Conservation (phyloP, 2,329 filamentous ascomycete species). For the Bipolaris zeicola region DNA sequence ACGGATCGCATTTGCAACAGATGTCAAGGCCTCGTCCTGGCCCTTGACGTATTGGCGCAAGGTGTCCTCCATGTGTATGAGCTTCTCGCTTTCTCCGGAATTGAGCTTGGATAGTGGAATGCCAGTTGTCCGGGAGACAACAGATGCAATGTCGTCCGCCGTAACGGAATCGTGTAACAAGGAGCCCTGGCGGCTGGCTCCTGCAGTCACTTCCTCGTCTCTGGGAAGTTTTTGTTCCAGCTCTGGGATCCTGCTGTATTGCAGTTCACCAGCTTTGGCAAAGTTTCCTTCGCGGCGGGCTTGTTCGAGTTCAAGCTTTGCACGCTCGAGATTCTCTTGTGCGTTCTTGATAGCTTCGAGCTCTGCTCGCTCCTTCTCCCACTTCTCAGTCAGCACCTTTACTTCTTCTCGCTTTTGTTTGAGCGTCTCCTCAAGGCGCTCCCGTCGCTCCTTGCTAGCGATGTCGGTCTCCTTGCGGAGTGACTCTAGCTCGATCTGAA, state of each 20-base stretch:
- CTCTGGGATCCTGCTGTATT: slow-evolving; percentile 83
- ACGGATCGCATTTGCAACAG: slow-evolving; percentile 89
- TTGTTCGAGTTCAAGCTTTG: slow-evolving; percentile 81
- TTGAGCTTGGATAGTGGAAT: slow-evolving; percentile 94
- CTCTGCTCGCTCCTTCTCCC: slow-evolving; percentile 87
- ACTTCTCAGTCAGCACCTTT: slow-evolving; percentile 74
- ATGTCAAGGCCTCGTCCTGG: slow-evolving; percentile 90
- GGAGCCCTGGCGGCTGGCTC: slow-evolving; percentile 53
- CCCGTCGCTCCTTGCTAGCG: slow-evolving; percentile 82
- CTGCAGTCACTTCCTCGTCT: slow-evolving; percentile 60
- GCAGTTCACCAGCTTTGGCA: slow-evolving; percentile 84
- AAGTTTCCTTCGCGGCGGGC: slow-evolving; percentile 90
- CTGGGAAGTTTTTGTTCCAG: slow-evolving; percentile 80
- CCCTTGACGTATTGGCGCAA: slow-evolving; percentile 83
- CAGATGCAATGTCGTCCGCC: slow-evolving; percentile 88
- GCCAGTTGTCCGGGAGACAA: slow-evolving; percentile 89
- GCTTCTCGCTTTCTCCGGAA: slow-evolving; percentile 89
- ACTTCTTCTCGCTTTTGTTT: slow-evolving; percentile 79
- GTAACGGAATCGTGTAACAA: slow-evolving; percentile 95
- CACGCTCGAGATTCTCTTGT: slow-evolving; percentile 86
- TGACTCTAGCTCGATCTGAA: slow-evolving; percentile 95
- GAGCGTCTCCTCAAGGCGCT: slow-evolving; percentile 80
- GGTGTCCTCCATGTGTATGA: slow-evolving; percentile 94
- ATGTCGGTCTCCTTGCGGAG: slow-evolving; percentile 92
- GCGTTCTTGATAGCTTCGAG: slow-evolving; percentile 86